A percentile compares a stretch with the other conserved stretches of the same genome.
These are phyloP conservation scores for Botrytis fabae DNA, from an alignment of 2,329 filamentous ascomycete genomes.

Conservation along the genomic window DNA sequence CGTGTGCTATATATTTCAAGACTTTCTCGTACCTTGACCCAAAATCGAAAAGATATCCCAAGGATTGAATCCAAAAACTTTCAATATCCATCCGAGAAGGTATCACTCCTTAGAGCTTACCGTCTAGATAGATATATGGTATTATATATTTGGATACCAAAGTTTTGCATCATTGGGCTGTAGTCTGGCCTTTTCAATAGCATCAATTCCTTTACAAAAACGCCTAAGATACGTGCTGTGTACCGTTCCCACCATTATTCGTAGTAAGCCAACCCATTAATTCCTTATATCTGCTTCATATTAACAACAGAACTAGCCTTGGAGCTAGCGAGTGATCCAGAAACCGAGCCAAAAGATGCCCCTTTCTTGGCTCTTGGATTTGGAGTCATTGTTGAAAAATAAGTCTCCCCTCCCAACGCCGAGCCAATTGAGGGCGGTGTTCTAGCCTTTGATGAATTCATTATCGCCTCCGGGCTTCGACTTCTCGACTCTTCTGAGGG, in stretches of 20 bases:
- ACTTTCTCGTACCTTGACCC: background rate
- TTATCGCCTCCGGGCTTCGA: conserved; percentile 40
- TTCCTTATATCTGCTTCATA: conserved; percentile 33
- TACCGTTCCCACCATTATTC: conserved; percentile 18
- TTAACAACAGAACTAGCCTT: conserved; percentile 33
- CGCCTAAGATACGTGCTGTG: conserved; percentile 12
- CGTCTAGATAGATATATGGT: background rate
- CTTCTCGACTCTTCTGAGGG: conserved; percentile 29
- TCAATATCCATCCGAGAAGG: background rate
- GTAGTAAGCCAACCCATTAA: conserved; percentile 13
- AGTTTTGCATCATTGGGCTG: background rate
- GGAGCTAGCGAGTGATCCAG: conserved; percentile 33
- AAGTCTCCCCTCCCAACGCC: conserved; percentile 26
- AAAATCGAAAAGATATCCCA: background rate
- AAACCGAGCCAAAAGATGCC: conserved; percentile 24
- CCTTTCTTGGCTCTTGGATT: conserved; percentile 30
- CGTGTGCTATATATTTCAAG: background rate
- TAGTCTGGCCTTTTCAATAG: no score
- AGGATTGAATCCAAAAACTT: background rate
- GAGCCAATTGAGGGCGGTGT: conserved; percentile 45
- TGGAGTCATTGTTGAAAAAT: conserved; percentile 29
- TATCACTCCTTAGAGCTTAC: background rate
- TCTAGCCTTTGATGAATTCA: conserved; percentile 51
- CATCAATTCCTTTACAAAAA: background rate
- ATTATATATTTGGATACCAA: background rate